Conservation (phyloP, 257 asterid species). For the Solanum rostratum region DNA sequence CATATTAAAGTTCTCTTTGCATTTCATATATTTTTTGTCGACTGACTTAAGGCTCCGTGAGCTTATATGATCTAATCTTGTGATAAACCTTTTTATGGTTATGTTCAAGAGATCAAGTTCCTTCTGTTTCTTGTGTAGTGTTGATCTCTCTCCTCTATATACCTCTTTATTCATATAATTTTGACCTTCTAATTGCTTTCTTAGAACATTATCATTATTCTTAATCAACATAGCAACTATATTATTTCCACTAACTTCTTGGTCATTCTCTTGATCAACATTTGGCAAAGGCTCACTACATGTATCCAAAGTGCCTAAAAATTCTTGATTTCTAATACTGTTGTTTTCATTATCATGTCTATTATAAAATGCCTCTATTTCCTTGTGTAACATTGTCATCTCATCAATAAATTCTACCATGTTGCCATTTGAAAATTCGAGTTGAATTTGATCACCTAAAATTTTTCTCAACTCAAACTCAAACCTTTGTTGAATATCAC, state of each 20-base stretch:
- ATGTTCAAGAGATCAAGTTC: slow-evolving; percentile 15
- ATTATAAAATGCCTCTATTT: slow-evolving; percentile 18
- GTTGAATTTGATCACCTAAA: background rate
- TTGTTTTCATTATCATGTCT: slow-evolving; percentile 1
- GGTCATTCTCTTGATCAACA: slow-evolving; percentile 1
- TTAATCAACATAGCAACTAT: slow-evolving; percentile 31
- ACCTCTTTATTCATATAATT: slow-evolving; percentile 8
- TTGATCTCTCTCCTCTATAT: slow-evolving; percentile 5
- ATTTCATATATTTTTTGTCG: background rate
- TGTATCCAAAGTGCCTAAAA: background rate
- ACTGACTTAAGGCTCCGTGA: slow-evolving; percentile 4
- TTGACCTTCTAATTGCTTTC: slow-evolving; percentile 22
- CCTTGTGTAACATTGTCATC: slow-evolving; percentile 17
- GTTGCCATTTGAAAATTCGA: slow-evolving; percentile 16
- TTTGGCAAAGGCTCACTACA: slow-evolving; percentile 31
- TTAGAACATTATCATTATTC: slow-evolving; percentile 33
- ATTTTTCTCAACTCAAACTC: slow-evolving; percentile 10
- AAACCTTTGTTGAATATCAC: slow-evolving; percentile 19
- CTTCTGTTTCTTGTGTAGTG: slow-evolving; percentile 12
- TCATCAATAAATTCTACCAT: slow-evolving; percentile 24
- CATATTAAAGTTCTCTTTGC: background rate
- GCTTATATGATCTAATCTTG: slow-evolving; percentile 26
- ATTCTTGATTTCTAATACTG: background rate
- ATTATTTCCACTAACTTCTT: slow-evolving; percentile 9
- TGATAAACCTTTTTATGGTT: slow-evolving; percentile 21